Conservation (phyloP, 2,329 filamentous ascomycete species). For the Alternaria tenuissima region DNA sequence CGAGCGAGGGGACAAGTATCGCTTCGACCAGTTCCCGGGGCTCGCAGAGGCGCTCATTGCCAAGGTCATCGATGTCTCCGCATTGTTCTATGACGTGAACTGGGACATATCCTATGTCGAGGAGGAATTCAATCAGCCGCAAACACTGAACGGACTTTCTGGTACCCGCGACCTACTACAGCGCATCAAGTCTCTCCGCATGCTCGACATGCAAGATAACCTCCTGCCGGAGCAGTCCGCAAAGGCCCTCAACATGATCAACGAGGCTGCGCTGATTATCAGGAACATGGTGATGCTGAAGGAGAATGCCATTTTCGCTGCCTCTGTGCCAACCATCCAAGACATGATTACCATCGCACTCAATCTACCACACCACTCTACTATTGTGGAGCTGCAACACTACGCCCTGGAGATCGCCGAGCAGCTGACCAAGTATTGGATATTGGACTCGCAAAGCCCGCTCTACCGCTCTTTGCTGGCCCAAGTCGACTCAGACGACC, state of each 20-base stretch:
- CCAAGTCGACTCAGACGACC: constrained; percentile 67
- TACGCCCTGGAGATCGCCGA: constrained; percentile 92
- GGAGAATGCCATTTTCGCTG: constrained; percentile 85
- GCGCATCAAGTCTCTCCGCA: constrained; percentile 69
- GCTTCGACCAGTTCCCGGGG: constrained; percentile 89
- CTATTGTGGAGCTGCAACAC: constrained; percentile 84
- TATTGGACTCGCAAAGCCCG: constrained; percentile 74
- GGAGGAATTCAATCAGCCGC: constrained; percentile 54
- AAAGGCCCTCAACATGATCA: constrained; percentile 77
- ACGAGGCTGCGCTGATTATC: constrained; percentile 85
- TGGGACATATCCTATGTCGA: constrained; percentile 79
- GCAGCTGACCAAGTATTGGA: constrained; percentile 83
- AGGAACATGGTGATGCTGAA: constrained; percentile 95
- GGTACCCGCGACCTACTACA: constrained; percentile 77
- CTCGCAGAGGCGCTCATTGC: constrained; percentile 88
- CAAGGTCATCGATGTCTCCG: constrained; percentile 80
- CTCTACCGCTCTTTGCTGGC: constrained; percentile 77
- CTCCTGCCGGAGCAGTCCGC: constrained; percentile 76
- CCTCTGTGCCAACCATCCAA: constrained; percentile 76
- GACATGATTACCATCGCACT: constrained; percentile 86
- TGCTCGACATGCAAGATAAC: constrained; percentile 68
- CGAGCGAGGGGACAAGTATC: constrained; percentile 93
- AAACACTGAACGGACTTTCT: constrained; percentile 69
- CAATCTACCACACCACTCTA: constrained; percentile 75
- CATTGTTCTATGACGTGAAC: constrained; percentile 80